Base-by-base conservation (phyloP, 2,329 filamentous ascomycete species). In the Pseudogymnoascus sp. region DNA sequence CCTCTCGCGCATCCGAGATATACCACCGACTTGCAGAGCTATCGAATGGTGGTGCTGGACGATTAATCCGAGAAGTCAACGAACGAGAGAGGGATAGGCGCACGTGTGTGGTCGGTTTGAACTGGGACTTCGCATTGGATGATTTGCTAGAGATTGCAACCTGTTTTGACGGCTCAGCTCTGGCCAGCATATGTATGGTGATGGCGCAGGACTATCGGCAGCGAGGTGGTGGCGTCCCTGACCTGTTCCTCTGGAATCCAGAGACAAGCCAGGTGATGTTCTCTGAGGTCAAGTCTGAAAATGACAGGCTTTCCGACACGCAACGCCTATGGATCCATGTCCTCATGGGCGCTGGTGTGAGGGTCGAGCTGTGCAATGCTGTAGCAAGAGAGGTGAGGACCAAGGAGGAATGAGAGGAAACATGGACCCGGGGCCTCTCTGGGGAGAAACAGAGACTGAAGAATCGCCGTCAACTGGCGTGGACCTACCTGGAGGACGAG, bases 311-410 rank as follows among this genome's bases (percentile, higher is more conserved):
- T 69, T 97, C 93, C 74, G 94, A 99, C 77, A 96, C 92, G 15
- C 94, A 99, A 76, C 80, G 94, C 67, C 80, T 99, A 66, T 99
- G 94, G 94, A 96, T 97, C 69, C 90, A 97, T 78, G 91, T 97
- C 6, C 80, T 99, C 60, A 88, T 86, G 6, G 87, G 88, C 1
- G 91, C 92, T 1, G 93, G 94, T 2, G 82, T 97, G 38, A 83
- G 81, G 66, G 93, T 97, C 28, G 92, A 96, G 68, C 78, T 97
- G 65, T 95, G 83, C 70, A 83, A 85, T 71, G 84, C 83, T 30
- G 66, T 72, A 15, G 71, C 71, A 11, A 71, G 50, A 61, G 70
- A 73, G 43, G 64, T 71, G 2, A 30, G 36, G 25, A 59, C 36
- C 8, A 57, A 22, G n/a, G 22, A 60, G 33, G 28, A 53, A 53